Evolutionary conservation across 805 yeast genomes (phyloP).

Genomic region (Saccharomycopsis amapae): DNA sequence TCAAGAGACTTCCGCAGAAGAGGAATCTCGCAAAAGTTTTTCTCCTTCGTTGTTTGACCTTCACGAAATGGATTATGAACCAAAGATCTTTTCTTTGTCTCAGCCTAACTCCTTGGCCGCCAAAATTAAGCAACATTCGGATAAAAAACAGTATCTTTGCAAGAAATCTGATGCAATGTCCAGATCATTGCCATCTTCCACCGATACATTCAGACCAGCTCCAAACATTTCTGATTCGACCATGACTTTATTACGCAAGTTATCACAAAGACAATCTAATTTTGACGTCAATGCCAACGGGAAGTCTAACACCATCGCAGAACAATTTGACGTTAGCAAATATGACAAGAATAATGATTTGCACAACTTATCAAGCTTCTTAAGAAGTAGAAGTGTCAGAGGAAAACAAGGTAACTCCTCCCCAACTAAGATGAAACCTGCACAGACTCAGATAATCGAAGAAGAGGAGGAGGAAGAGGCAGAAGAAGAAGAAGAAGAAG

Average conservation of each 20-base stretch:
- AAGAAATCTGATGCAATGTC: not conserved
- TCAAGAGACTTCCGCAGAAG: not conserved
- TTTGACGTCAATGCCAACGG: not conserved
- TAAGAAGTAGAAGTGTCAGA: constrained; percentile 12
- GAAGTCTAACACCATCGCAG: not conserved
- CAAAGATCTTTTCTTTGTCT: constrained; percentile 16
- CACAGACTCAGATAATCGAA: not conserved
- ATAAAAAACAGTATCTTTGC: constrained; percentile 1
- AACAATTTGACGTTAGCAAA: constrained; percentile 9
- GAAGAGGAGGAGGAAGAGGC: constrained; percentile 13
- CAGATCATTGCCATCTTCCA: constrained; percentile 11
- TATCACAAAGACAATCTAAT: constrained; percentile 17
- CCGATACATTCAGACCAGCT: constrained; percentile 8
- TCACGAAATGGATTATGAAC: constrained; percentile 3
- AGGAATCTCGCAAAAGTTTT: not conserved
- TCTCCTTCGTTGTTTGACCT: constrained; percentile 9
- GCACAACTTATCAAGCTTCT: constrained; percentile 13
- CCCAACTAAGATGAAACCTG: not conserved
- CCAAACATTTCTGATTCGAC: constrained; percentile 17
- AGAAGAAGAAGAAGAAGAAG: constrained; percentile 10
- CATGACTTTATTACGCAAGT: constrained; percentile 10
- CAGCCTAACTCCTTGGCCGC: constrained; percentile 19
- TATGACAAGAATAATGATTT: constrained; percentile 14
- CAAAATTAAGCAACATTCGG: constrained; percentile 12
- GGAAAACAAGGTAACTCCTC: not conserved